Conservation (phyloP, 208 protist species). For the Willaertia magna region DNA sequence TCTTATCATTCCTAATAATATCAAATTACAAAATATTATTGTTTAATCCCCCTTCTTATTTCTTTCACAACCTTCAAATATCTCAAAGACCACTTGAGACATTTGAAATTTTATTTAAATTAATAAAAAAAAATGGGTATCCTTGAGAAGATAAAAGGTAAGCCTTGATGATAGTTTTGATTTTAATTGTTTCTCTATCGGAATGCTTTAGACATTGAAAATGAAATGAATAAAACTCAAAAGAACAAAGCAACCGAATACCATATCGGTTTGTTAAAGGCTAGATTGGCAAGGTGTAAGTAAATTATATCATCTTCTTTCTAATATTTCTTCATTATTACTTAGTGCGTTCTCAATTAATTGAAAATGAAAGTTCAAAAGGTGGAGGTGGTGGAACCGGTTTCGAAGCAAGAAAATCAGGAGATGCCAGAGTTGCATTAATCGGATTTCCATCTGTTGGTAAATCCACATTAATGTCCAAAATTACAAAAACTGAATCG, state of each 20-base stretch:
- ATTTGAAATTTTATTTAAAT: too few species aligned
- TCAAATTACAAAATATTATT: too few species aligned
- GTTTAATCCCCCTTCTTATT: too few species aligned
- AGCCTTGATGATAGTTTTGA: neutral
- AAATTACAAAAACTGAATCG: conserved; percentile 89
- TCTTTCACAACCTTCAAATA: too few species aligned
- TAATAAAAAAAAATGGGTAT: conserved; percentile 7
- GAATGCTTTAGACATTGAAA: neutral
- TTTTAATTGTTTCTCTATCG: neutral
- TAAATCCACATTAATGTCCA: conserved; percentile 91
- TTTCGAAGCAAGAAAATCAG: conserved; percentile 94
- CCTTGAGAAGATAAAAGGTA: neutral
- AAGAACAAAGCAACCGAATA: conserved; percentile 95
- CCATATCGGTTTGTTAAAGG: conserved; percentile 93
- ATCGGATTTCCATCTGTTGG: conserved; percentile 95
- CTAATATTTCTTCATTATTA: too few species aligned
- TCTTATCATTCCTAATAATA: too few species aligned
- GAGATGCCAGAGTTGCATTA: conserved; percentile 50
- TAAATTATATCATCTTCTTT: conserved; percentile 16
- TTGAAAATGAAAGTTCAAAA: neutral
- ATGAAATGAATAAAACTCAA: conserved; percentile 85
- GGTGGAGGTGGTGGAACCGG: conserved; percentile 72
- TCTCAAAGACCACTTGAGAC: too few species aligned
- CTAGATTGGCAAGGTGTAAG: conserved; percentile 90
- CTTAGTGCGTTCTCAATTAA: conserved; percentile 2